Evolutionary conservation across 805 yeast genomes (phyloP), one percentile per base, ranked within the genome.

Genomic region (Myxozyma mucilagina): DNA sequence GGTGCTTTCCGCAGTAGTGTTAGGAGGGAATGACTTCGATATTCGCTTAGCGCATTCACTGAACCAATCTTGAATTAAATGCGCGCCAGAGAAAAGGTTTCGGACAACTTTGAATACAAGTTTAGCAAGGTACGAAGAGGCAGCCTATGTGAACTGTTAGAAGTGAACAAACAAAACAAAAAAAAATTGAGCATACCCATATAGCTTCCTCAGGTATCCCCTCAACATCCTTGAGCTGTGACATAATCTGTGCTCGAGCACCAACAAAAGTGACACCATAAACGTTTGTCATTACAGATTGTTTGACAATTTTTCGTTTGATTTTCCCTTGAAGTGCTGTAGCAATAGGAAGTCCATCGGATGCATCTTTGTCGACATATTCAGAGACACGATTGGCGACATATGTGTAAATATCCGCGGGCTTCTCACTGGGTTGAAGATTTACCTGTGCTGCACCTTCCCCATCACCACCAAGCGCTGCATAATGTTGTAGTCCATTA

Each of bases 201-300:
- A 82, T 75, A 57, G 78, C 77, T 13, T 76, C 81, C 14, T 71
- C 72, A 29, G 80, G 83, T 57, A 82, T 77, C 29, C 78, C 83
- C 59, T 82, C 84, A 54, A 83, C 74, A 52, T 84, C 86, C 35
- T 81, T 82, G 58, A 93, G 76, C 71, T 92, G 92, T 70, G 86
- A 88, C 59, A 84, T 83, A 70, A 93, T 90, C 75, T 93, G 99
- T 3, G 86, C 87, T 16, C 90, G 84, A 0, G 98, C 99, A 16
- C 99, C 99, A 64, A 90, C 82, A 71, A 83, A 90, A 0, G 99
- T 93, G 11, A 93, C 99, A 69, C 99, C 99, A 72, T 93, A 93
- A 41, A 93, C 99, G 70, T 91, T 92, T 0, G 99, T 93, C 99
- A 93, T 93, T 31, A 93, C 98, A 0, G 99, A 90, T 73, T 93